phyloP scores from a whole-genome alignment of 2,329 filamentous ascomycete genomes.

The Teratosphaeria nubilosa region DNA sequence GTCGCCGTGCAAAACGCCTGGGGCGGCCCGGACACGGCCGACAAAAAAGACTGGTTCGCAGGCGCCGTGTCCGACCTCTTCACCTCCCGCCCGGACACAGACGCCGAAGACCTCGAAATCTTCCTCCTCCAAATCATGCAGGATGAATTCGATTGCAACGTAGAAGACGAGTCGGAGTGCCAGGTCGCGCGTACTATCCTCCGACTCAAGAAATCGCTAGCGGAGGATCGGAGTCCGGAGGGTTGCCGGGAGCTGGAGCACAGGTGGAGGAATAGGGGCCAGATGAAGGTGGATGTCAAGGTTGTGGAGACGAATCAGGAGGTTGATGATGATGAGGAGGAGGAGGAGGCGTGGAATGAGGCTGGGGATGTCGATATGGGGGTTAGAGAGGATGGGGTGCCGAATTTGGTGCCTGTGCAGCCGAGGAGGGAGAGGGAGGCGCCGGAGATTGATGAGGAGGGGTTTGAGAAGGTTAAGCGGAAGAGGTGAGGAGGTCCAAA shows the following conservation, averaged over 20 bases:
- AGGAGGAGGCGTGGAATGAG: conserved; percentile 38
- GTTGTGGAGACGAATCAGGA: conserved; percentile 45
- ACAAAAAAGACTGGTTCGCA: conserved; percentile 96
- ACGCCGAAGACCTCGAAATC: conserved; percentile 70
- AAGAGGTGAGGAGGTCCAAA: not conserved
- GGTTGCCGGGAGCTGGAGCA: conserved; percentile 70
- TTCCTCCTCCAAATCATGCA: conserved; percentile 83
- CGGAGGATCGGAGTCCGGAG: conserved; percentile 60
- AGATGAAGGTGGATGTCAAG: conserved; percentile 45
- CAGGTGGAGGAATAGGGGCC: conserved; percentile 59
- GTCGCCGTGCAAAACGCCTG: conserved; percentile 79
- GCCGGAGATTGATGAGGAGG: conserved; percentile 40
- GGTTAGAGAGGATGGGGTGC: conserved; percentile 51
- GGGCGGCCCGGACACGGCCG: conserved; percentile 70
- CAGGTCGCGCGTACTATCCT: conserved; percentile 66
- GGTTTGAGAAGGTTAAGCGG: conserved; percentile 26
- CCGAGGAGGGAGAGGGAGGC: conserved; percentile 50
- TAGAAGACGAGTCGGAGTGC: conserved; percentile 79
- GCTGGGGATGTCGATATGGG: conserved; percentile 43
- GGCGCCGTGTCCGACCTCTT: conserved; percentile 79
- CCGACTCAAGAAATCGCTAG: conserved; percentile 54
- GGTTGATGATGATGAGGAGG: conserved; percentile 35
- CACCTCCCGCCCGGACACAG: conserved; percentile 48
- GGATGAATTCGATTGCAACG: conserved; percentile 87
- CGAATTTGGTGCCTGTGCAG: conserved; percentile 47